Conservation (phyloP, 352 stramenopile genomes). For the Pythium phragmiticola region DNA sequence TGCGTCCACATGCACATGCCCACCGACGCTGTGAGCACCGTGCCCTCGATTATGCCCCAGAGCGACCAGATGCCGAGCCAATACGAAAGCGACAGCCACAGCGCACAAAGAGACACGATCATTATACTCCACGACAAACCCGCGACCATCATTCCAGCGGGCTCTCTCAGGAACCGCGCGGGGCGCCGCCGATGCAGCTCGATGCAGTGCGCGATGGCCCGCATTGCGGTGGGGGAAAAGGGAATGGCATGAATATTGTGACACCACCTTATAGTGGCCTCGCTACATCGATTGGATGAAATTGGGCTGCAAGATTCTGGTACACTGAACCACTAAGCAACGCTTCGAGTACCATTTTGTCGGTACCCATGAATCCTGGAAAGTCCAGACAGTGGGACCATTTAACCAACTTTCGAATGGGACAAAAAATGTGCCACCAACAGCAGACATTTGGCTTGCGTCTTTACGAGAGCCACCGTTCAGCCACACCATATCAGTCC, state of each 20-base stretch:
- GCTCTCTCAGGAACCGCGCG: conserved; percentile 65
- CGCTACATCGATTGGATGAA: conserved; percentile 1
- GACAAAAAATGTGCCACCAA: too few relatives aligned
- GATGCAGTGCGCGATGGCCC: conserved; percentile 8
- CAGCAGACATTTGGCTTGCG: too few relatives aligned
- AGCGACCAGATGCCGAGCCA: conserved; percentile 61
- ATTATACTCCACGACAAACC: conserved; percentile 60
- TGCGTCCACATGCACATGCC: conserved; percentile 76
- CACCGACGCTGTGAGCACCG: conserved; percentile 56
- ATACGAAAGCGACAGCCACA: conserved; percentile 49
- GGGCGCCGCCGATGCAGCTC: conserved; percentile 20
- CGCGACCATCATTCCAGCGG: conserved; percentile 60
- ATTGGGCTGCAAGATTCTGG: too few relatives aligned
- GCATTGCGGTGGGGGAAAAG: conserved; percentile 9
- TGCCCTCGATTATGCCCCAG: conserved; percentile 37
- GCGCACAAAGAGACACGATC: conserved; percentile 35
- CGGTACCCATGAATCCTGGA: too few relatives aligned
- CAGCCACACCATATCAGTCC: too few relatives aligned
- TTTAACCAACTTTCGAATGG: too few relatives aligned
- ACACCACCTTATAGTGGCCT: neutral
- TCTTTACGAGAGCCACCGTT: too few relatives aligned
- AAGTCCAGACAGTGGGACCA: too few relatives aligned
- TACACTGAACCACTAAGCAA: too few relatives aligned
- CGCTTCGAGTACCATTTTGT: too few relatives aligned
- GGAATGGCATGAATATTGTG: neutral